Evolutionary conservation across 2,329 filamentous ascomycete genomes (phyloP).

Genomic region (Penicillium sp.): DNA sequence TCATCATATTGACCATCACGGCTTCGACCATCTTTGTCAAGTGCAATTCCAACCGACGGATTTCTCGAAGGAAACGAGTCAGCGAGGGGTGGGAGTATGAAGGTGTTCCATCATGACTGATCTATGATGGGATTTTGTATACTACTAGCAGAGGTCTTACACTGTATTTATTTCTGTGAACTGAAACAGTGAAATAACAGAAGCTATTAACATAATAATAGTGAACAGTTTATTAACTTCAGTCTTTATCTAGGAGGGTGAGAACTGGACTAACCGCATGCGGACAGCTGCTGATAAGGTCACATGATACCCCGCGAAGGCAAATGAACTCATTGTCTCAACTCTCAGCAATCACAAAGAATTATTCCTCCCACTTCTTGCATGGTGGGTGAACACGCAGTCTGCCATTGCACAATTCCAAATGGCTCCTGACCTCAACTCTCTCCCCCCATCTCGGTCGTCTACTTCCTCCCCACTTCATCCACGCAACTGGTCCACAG

Average conservation of each 20-base stretch:
- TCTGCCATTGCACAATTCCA: neutral
- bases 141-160: too few species aligned
- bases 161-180: too few species aligned
- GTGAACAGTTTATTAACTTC: too few species aligned
- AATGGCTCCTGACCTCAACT: slow-evolving; percentile 74
- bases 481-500: slow-evolving; percentile 25
- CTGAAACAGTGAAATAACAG: too few species aligned
- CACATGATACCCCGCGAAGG: slow-evolving; percentile 14
- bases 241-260: too few species aligned
- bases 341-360: neutral
- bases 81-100: slow-evolving; percentile 63
- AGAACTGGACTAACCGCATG: slow-evolving; percentile 1
- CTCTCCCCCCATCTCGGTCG: slow-evolving; percentile 57
- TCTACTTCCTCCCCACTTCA: slow-evolving; percentile 36
- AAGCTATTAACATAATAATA: too few species aligned
- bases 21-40: slow-evolving; percentile 61
- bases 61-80: slow-evolving; percentile 49
- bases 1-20: slow-evolving; percentile 60
- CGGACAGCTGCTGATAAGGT: neutral
- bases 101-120: slow-evolving; percentile 56
- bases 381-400: neutral
- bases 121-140: too few species aligned
- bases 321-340: neutral
- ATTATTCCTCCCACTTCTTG: neutral
- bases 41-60: slow-evolving; percentile 58